A percentile compares a stretch with the other conserved stretches of the same genome.
Conservation (phyloP, 345 rosid species). For the Citrus hindsii region DNA sequence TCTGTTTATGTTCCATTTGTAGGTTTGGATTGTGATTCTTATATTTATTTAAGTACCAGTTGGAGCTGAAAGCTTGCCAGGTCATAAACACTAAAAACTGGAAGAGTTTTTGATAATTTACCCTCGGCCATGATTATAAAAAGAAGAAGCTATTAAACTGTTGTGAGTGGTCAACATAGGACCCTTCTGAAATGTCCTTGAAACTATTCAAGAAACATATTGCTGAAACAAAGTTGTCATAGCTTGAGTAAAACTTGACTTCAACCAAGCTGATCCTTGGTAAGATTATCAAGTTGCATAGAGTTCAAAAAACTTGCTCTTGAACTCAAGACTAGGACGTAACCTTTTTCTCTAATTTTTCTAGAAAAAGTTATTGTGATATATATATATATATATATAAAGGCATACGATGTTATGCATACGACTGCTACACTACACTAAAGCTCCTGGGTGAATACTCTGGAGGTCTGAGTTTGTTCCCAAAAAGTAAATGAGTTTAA, state of each 20-base stretch:
- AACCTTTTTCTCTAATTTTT: too few relatives aligned
- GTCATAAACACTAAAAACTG: not conserved
- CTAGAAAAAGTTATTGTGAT: too few relatives aligned
- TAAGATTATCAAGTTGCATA: too few relatives aligned
- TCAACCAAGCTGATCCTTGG: too few relatives aligned
- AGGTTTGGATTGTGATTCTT: not conserved
- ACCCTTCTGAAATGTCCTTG: not conserved
- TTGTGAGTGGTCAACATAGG: not conserved
- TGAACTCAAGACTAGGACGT: too few relatives aligned
- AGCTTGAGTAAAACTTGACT: too few relatives aligned
- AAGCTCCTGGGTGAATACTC: too few relatives aligned
- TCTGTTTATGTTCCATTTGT: not conserved
- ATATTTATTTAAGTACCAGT: not conserved
- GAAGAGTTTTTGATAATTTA: not conserved
- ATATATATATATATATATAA: too few relatives aligned
- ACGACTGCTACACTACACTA: too few relatives aligned
- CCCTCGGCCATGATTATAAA: not conserved
- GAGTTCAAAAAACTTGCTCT: too few relatives aligned
- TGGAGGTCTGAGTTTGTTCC: not conserved
- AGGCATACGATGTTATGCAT: too few relatives aligned
- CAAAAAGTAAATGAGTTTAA: not conserved
- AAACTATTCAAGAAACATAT: not conserved
- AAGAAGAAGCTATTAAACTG: not conserved
- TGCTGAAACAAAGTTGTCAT: not conserved
- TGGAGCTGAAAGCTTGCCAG: not conserved